These are phyloP conservation scores for Trichoderma gamsii DNA, from an alignment of 495 filamentous ascomycete species.

Conservation along the genomic window DNA sequence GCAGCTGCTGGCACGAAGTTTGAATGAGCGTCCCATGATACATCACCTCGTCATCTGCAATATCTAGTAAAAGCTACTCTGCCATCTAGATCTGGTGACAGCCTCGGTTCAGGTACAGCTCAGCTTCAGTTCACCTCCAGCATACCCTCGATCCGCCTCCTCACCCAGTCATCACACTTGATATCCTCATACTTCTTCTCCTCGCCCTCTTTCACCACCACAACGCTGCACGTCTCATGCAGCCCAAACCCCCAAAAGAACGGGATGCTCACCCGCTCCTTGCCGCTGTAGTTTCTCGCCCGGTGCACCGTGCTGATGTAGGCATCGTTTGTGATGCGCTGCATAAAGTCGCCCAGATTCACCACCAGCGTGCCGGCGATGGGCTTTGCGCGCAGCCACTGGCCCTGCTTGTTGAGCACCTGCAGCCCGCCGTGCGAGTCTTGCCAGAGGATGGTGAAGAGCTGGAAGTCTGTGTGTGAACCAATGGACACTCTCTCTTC, in stretches of 20 bases:
- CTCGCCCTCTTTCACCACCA: conserved; percentile 44
- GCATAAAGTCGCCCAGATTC: conserved; percentile 62
- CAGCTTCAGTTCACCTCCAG: conserved; percentile 13
- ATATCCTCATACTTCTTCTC: conserved; percentile 51
- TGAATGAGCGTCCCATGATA: too few species aligned
- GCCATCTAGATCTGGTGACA: too few species aligned
- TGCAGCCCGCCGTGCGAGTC: conserved; percentile 49
- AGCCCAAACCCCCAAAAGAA: conserved; percentile 52
- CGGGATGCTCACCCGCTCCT: conserved; percentile 50
- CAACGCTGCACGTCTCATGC: conserved; percentile 43
- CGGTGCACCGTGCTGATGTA: conserved; percentile 57
- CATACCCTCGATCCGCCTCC: conserved; percentile 27
- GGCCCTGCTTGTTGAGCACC: conserved; percentile 44
- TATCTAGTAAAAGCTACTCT: too few species aligned
- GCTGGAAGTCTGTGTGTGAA: conserved; percentile 57
- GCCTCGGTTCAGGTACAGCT: too few species aligned
- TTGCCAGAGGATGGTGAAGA: conserved; percentile 54
- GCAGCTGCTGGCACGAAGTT: too few species aligned
- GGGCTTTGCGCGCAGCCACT: conserved; percentile 52
- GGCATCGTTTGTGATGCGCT: conserved; percentile 56
- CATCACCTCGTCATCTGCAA: too few species aligned
- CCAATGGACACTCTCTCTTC: conserved; percentile 36
- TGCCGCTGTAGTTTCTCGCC: conserved; percentile 44
- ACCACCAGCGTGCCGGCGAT: conserved; percentile 57
- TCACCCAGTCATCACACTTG: conserved; percentile 44